These are phyloP conservation scores for Reutealis trisperma DNA, from an alignment of 345 rosid species.

Conservation along the genomic window DNA sequence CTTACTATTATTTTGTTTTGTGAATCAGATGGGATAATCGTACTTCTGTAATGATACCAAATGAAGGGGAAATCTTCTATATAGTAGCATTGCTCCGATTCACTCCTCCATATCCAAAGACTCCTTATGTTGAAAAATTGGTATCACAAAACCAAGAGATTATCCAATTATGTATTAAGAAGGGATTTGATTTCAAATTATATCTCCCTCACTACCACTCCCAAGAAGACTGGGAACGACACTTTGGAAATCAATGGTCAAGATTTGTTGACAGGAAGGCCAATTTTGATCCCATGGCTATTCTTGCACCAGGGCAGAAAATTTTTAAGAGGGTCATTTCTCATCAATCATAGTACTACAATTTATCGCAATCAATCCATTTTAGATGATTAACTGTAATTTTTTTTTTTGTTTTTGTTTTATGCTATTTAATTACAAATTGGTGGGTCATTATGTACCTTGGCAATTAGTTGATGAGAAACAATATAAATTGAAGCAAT, in stretches of 20 bases:
- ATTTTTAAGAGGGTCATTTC: constrained; percentile 52
- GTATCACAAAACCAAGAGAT: constrained; percentile 70
- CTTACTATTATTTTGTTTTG: not conserved
- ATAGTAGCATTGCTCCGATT: constrained; percentile 83
- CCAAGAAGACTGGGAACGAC: constrained; percentile 73
- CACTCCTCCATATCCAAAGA: constrained; percentile 37
- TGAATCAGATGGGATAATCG: constrained; percentile 69
- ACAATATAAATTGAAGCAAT: constrained; percentile 16
- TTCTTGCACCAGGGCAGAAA: constrained; percentile 93
- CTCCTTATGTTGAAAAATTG: constrained; percentile 45
- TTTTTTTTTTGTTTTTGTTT: not conserved
- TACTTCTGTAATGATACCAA: constrained; percentile 65
- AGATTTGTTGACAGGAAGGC: constrained; percentile 65
- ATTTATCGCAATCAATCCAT: not conserved
- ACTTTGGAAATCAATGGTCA: constrained; percentile 78
- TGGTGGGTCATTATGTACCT: constrained; percentile 10
- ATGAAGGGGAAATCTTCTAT: constrained; percentile 74
- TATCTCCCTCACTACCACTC: constrained; percentile 88
- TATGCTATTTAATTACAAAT: not conserved
- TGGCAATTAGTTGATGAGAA: constrained; percentile 11
- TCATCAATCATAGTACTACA: constrained; percentile 18
- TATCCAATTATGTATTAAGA: constrained; percentile 48
- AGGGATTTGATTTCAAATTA: constrained; percentile 68
- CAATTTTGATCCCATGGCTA: constrained; percentile 75
- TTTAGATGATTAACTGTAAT: not conserved